Percentiles rank a stretch among this genome's conserved stretches.
phyloP scores from a whole-genome alignment of 1,284 basidiomycete species.

The Trichosporon inkin region DNA sequence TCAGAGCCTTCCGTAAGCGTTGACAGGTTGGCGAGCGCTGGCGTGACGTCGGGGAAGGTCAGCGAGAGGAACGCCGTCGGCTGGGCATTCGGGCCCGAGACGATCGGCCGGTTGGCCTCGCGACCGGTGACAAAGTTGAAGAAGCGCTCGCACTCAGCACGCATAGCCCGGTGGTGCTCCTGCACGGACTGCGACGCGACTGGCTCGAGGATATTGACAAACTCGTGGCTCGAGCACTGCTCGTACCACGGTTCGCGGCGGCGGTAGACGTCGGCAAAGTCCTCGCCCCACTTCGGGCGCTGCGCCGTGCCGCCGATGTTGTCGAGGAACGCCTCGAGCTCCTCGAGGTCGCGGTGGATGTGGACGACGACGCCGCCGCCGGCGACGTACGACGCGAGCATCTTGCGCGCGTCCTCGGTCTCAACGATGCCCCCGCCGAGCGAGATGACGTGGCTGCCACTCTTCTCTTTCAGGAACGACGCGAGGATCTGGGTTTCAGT shows the following conservation, averaged over 20 bases:
- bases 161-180: conserved; percentile 43
- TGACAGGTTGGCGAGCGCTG: conserved; percentile 66
- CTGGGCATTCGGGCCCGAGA: conserved; percentile 49
- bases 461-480: conserved; percentile 59
- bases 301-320: conserved; percentile 59
- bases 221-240: conserved; percentile 80
- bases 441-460: conserved; percentile 69
- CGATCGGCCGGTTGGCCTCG: conserved; percentile 59
- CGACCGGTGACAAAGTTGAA: conserved; percentile 83
- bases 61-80: conserved; percentile 87
- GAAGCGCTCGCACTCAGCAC: conserved; percentile 56
- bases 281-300: conserved; percentile 78
- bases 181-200: conserved; percentile 34
- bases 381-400: conserved; percentile 65
- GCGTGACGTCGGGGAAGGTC: conserved; percentile 81
- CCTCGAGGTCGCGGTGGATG: conserved; percentile 64
- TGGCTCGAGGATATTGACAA: conserved; percentile 61
- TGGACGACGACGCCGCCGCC: conserved; percentile 66
- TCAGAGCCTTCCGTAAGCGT: conserved; percentile 79
- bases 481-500: conserved; percentile 60
- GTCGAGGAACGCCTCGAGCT: conserved; percentile 72
- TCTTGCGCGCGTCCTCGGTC: conserved; percentile 65
- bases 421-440: conserved; percentile 96
- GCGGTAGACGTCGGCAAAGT: conserved; percentile 73
- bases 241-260: conserved; percentile 82